Base-by-base conservation (phyloP, 2,329 filamentous ascomycete genomes). In the Penicillium sp. region DNA sequence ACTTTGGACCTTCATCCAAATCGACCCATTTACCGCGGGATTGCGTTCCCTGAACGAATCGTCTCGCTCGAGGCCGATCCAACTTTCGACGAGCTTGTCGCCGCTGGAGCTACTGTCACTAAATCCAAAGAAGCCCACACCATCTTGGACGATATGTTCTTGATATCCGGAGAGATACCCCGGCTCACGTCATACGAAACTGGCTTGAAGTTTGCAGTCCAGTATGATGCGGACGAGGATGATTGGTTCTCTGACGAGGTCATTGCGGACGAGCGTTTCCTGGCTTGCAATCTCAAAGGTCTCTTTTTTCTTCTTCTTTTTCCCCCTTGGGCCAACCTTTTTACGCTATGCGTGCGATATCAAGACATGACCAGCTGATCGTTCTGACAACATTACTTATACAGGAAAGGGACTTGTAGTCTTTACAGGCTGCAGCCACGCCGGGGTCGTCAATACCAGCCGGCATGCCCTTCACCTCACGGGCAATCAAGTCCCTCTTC, bases 371-470 rank as follows among this genome's bases (percentile, higher is more conserved):
- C 5, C 4, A 34, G 4, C 5, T 42, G 9, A 1, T 7, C 6
- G 24, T 11, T 9, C 18, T 24, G 18, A 9, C 39, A 3, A 32
- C 45, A 34, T 47, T 13, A 40, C 9, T 24, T 45, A 36, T 28
- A 3, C 45, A 76, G 75, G 64, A 9, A 76, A 74, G 51, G 78
- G 78, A 0, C 66, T 80, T 3, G 73, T 81, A 2, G 66, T 80
- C 18, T 78, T 81, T 56, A 79, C 77, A 0, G 78, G 77, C 9
- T 81, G 78, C 63, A 77, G 74, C 53, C 77, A 81, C 48, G 75
- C 77, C 0, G 77, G 78, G 0, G 73, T 80, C 6, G 72, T 80
- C 45, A 81, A 81, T 54, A 70, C 73, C 3, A 64, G 70, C 1
- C 70, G 67, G 36, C 71, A 79, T 55, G 76, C 76, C 0, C 36